These are phyloP conservation scores for Pecoramyces ruminantium DNA, from an alignment of 192 early-diverging fungal genomes.

Conservation along the genomic window DNA sequence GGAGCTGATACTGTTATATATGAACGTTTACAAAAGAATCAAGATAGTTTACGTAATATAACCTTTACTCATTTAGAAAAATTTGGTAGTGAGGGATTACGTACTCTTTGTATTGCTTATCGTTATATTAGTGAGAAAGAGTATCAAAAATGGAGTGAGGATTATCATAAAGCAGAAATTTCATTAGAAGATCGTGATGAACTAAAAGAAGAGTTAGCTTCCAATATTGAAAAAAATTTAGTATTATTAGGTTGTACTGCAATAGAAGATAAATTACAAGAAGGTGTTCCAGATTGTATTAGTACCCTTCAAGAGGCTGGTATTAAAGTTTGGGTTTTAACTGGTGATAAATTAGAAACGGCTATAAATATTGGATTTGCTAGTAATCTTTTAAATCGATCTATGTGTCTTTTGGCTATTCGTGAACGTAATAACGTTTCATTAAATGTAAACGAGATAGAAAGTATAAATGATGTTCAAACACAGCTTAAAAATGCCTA, in stretches of 20 bases:
- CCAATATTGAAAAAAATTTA: neutral
- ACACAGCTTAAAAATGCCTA: neutral
- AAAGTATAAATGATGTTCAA: neutral
- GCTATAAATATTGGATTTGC: too few relatives aligned
- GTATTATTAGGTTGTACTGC: neutral
- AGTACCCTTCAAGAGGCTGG: neutral
- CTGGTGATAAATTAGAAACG: neutral
- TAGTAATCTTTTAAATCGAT: too few relatives aligned
- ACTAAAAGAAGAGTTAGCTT: neutral
- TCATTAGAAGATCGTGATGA: neutral
- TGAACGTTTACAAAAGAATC: slow-evolving; percentile 11
- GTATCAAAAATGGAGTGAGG: neutral
- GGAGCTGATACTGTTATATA: slow-evolving; percentile 89
- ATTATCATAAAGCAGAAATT: neutral
- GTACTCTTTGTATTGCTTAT: too few relatives aligned
- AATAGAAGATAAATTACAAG: slow-evolving; percentile 5
- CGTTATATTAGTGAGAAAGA: neutral
- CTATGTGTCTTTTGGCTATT: neutral
- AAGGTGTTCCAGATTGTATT: slow-evolving; percentile 3
- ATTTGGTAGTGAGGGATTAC: too few relatives aligned
- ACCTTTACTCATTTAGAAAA: neutral
- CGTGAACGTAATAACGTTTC: neutral
- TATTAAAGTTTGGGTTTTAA: slow-evolving; percentile 5
- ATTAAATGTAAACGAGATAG: neutral
- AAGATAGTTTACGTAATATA: slow-evolving; percentile 19